Evolutionary conservation across 441 rosid genomes (phyloP), one percentile per base, ranked within the genome.

Genomic region (Bruguiera hainesii): DNA sequence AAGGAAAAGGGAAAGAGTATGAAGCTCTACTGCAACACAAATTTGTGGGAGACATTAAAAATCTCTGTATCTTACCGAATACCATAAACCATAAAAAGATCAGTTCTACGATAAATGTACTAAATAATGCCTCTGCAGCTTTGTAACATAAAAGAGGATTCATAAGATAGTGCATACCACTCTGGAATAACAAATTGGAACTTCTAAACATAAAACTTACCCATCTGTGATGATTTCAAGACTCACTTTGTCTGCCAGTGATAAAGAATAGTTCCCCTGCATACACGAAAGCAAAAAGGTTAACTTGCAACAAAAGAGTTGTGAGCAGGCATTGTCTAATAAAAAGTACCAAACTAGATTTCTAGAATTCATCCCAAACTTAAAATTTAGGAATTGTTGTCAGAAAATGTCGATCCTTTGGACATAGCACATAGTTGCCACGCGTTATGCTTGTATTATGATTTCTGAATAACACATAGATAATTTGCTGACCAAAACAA

Each of bases 201-300:
- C 39, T 26, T 18, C 28, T 30, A 60, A 66, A 31, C 31, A 68
- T 35, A 64, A 37, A 64, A 66, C 73, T 78, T 79, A 87, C 98
- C 99, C 96, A 91, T 85, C 86, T 87, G 81, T 88, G 80, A 64
- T 89, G 78, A 80, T 91, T 95, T 94, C 98, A 90, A 78, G 83
- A 95, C 73, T 98, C 94, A 65, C 72, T 83, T 67, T 81, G 69
- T 71, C 96, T 82, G 73, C 91, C 97, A n/a, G 86, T 85, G 66
- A 88, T 76, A 68, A 91, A 94, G 77, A 84, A 88, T 37, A 91
- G 86, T 71, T 94, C 93, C 61, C 97, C 98, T 89, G 91, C 81
- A 79, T 6, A 66, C 35, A 29, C n/a, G 42, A 68, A 56, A 57
- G 25, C 28, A 35, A 61, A 23, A 57, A 16, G 73, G 69, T 56